Percentiles rank a stretch among this genome's conserved stretches.
Conservation (phyloP, 352 stramenopile genomes). For the Globisporangium splendens region DNA sequence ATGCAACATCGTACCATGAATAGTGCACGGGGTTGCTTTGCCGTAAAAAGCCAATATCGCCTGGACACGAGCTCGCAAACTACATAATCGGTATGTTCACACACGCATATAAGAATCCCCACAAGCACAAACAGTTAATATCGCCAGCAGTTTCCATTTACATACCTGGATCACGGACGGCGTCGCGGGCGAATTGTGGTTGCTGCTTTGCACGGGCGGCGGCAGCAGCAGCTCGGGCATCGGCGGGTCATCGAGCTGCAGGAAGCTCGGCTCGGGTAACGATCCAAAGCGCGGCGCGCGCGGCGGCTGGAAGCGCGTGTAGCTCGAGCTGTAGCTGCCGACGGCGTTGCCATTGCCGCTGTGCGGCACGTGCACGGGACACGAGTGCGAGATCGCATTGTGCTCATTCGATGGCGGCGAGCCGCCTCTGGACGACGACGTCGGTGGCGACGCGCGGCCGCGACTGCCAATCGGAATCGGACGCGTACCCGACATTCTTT, state of each 20-base stretch:
- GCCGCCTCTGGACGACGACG: conserved; percentile 14
- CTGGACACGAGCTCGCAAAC: conserved; percentile 69
- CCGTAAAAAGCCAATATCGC: conserved; percentile 57
- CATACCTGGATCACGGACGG: conserved; percentile 49
- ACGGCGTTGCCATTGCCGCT: conserved; percentile 20
- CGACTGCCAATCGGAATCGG: conserved; percentile 17
- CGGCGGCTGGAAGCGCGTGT: conserved; percentile 35
- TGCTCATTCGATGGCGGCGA: conserved; percentile 18
- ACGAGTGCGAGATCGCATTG: conserved; percentile 50
- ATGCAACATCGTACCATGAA: conserved; percentile 32
- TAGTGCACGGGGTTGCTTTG: conserved; percentile 29
- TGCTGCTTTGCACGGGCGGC: conserved; percentile 28
- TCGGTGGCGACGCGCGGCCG: conserved; percentile 12
- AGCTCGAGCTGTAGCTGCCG: conserved; percentile 5
- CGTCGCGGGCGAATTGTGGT: conserved; percentile 21
- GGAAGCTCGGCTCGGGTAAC: conserved; percentile 56
- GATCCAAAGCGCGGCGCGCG: conserved; percentile 55
- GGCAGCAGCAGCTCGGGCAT: conserved; percentile 65
- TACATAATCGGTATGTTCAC: conserved; percentile 7
- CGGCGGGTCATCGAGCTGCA: conserved; percentile 31
- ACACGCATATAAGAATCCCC: neutral
- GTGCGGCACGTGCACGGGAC: conserved; percentile 52
- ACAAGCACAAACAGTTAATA: conserved; percentile 4
- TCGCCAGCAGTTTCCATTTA: neutral
- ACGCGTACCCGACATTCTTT: conserved; percentile 9